Conservation (phyloP, 345 rosid species). For the Clausena lansium region DNA sequence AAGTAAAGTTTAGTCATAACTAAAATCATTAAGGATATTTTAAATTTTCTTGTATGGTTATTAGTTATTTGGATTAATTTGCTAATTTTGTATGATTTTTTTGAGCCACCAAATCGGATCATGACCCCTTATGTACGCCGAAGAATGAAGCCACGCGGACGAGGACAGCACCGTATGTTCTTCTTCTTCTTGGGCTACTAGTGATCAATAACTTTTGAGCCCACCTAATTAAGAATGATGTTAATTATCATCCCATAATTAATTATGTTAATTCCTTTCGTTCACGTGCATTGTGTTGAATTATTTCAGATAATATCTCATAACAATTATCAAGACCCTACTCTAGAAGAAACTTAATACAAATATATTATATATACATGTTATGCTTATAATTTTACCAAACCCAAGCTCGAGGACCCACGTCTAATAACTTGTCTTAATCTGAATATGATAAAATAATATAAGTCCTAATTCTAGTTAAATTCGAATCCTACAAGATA, state of each 20-base stretch:
- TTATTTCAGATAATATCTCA: background rate
- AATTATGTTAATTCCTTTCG: constrained; percentile 2
- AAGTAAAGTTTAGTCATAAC: no score
- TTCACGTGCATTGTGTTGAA: constrained; percentile 19
- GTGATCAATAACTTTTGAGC: background rate
- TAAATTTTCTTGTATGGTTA: no score
- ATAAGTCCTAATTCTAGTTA: no score
- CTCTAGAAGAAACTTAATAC: no score
- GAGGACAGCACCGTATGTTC: constrained; percentile 48
- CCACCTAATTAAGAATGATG: background rate
- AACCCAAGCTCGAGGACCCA: no score
- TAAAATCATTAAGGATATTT: no score
- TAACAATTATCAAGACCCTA: background rate
- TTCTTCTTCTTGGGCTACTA: constrained; percentile 11
- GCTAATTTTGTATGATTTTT: background rate
- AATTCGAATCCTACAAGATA: no score
- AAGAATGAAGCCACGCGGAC: constrained; percentile 63
- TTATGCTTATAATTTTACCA: no score
- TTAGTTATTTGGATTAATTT: background rate
- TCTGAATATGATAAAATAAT: no score
- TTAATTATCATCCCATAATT: background rate
- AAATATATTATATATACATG: no score
- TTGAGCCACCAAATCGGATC: background rate
- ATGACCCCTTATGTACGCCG: constrained; percentile 7
- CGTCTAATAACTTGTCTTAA: no score